These are phyloP conservation scores for Pseudomassariella vexata DNA, from an alignment of 2,329 filamentous ascomycete genomes.

Conservation along the genomic window DNA sequence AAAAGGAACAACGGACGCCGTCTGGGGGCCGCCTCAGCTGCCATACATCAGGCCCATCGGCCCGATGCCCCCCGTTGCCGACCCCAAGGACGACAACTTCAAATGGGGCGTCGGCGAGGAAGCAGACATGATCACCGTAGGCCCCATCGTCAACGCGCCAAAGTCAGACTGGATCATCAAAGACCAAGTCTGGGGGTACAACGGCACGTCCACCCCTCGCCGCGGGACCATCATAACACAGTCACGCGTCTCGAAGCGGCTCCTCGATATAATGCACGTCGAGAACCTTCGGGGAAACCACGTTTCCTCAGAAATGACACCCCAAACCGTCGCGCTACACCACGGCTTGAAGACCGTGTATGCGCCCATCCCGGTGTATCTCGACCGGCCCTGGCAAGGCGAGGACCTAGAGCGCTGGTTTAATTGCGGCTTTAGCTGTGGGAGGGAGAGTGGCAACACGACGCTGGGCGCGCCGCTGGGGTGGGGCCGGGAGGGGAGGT, in stretches of 20 bases:
- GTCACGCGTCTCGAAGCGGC: slow-evolving; percentile 63
- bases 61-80: slow-evolving; percentile 54
- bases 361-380: slow-evolving; percentile 73
- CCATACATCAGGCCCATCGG: slow-evolving; percentile 57
- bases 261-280: slow-evolving; percentile 71
- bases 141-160: slow-evolving; percentile 72
- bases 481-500: slow-evolving; percentile 53
- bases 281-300: slow-evolving; percentile 70
- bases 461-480: slow-evolving; percentile 52
- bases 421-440: slow-evolving; percentile 50
- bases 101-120: slow-evolving; percentile 73
- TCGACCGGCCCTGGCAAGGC: slow-evolving; percentile 66
- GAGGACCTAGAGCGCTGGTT: slow-evolving; percentile 51
- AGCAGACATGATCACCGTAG: slow-evolving; percentile 67
- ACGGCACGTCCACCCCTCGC: slow-evolving; percentile 55
- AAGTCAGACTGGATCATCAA: slow-evolving; percentile 69
- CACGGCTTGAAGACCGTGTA: slow-evolving; percentile 76
- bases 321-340: slow-evolving; percentile 65
- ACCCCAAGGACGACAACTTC: slow-evolving; percentile 58
- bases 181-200: slow-evolving; percentile 63
- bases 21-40: slow-evolving; percentile 62
- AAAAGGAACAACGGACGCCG: slow-evolving; percentile 37
- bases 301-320: slow-evolving; percentile 76
- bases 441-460: slow-evolving; percentile 49
- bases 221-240: slow-evolving; percentile 76